Base-by-base conservation (phyloP, 352 stramenopile species). In the Globisporangium nunn region DNA sequence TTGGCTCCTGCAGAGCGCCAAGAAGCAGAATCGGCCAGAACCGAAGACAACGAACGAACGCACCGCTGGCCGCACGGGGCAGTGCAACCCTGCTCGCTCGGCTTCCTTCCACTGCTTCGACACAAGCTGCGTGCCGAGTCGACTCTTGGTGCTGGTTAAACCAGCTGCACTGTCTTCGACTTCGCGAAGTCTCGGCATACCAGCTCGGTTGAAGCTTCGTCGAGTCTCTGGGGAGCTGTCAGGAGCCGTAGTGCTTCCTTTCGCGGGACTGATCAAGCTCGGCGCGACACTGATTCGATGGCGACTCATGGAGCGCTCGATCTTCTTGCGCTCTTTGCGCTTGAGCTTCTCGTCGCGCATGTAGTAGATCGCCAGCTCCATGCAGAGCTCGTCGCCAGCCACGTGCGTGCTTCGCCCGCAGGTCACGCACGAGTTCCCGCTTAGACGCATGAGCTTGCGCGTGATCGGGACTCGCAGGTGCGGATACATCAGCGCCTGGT, bases 371-470 rank as follows among this genome's bases (percentile, higher is more conserved):
- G 73, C 60, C 18, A 88, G 67, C 40, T 89, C 72, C 78, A 92
- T 88, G 64, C 84, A 94, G 28, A 94, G 67, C 50, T 89, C 78
- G 52, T 94, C 80, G 15, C 81, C 82, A 0, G 81, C 81, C 17
- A 91, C 52, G 63, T 92, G 84, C 6, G 81, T 88, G 52, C 73
- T 54, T 23, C 81, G 70, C 0, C 80, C 80, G 59, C 81, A 92
- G 63, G 85, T 89, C 55, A 87, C 73, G 54, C 84, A 94, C 44
- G 63, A 67, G 46, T 94, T 94, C 29, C 75, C 80, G 54, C 81
- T 92, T 4, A 91, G 64, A 5, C 84, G 78, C 84, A 93, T 92
- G 62, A 92, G 80, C 59, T 91, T 91, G 47, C 80, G 72, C 29
- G 81, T 91, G 61, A 91, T 88, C 14, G 81, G 78, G 18, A 91